Evolutionary conservation across 495 filamentous ascomycete species (phyloP), one percentile per base, ranked within the genome.

Genomic region (Neurospora africana): DNA sequence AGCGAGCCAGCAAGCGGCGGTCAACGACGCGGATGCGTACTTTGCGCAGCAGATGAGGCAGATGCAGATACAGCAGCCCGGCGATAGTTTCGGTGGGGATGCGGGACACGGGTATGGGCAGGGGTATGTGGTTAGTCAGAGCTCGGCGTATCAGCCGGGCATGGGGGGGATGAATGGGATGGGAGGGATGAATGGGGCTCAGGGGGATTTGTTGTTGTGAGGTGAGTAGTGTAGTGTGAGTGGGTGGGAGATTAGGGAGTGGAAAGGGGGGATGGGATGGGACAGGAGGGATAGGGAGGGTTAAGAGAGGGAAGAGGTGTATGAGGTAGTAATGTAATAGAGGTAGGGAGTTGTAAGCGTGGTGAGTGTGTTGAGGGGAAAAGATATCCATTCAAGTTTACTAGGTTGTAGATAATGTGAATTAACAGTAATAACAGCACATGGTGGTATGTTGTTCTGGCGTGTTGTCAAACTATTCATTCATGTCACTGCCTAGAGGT

Each of bases 21-120:
- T 95, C 23, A 89, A 86, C 74, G 92, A 94, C 38, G 94, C 93
- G 5, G 94, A 98, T 76, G 88, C 87, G 38, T 97, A 95, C 78
- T 98, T 98, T 78, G 88, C 90, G 40, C 88, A 88, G 81, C 89
- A 90, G 78, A 92, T 92, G 90, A 89, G 88, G 5, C 87, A 86
- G 5, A 86, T 92, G 85, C 83, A 87, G 72, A 84, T 92, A 68
- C 83, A 86, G 75, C 80, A 85, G 65, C 79, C 78, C 30, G 79
- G 78, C 40, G 84, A 85, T 40, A 73, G 80, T 41, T 88, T 87
- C 76, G 86, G 86, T 37, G 77, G 87, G 73, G 76, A 82, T 69
- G 73, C 79, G 70, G 72, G 78, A 36, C 75, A 38, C 41, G 75
- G 82, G 69, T 58, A 58, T 15, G 82, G 82, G 15, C 79, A 81